These are phyloP conservation scores for Dothidotthia symphoricarpi DNA, from an alignment of 2,329 filamentous ascomycete genomes.

Conservation along the genomic window DNA sequence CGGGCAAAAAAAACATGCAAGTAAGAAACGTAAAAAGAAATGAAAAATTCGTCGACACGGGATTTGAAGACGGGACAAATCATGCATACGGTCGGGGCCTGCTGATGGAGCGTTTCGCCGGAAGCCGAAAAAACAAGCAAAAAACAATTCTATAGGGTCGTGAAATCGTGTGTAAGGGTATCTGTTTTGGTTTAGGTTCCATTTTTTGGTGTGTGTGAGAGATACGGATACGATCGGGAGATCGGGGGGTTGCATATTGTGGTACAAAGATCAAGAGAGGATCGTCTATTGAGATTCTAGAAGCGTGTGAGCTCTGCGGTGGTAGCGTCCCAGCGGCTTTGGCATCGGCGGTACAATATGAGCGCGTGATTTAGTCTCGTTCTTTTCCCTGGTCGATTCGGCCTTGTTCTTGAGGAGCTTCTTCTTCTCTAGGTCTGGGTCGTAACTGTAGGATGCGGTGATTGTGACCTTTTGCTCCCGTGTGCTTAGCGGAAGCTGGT, in stretches of 20 bases:
- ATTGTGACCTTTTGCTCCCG: constrained; percentile 54
- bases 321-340: constrained; percentile 28
- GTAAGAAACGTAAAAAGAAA: constrained; percentile 6
- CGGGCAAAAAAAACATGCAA: too few relatives aligned
- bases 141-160: constrained; percentile 36
- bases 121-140: not conserved
- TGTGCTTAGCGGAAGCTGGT: constrained; percentile 63
- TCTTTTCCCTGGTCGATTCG: constrained; percentile 8
- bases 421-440: constrained; percentile 38
- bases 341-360: too few relatives aligned
- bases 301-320: constrained; percentile 23
- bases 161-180: constrained; percentile 41
- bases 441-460: constrained; percentile 40
- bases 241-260: too few relatives aligned
- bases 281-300: constrained; percentile 15
- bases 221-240: constrained; percentile 12
- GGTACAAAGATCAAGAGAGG: too few relatives aligned
- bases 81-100: constrained; percentile 6
- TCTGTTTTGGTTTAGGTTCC: constrained; percentile 33
- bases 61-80: too few relatives aligned
- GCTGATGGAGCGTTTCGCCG: constrained; percentile 1
- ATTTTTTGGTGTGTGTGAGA: constrained; percentile 13
- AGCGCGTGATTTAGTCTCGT: too few relatives aligned
- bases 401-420: constrained; percentile 18
- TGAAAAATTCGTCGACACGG: constrained; percentile 10